phyloP scores from a whole-genome alignment of 2,329 filamentous ascomycete species.

The Aspergillus quadrilineatus region DNA sequence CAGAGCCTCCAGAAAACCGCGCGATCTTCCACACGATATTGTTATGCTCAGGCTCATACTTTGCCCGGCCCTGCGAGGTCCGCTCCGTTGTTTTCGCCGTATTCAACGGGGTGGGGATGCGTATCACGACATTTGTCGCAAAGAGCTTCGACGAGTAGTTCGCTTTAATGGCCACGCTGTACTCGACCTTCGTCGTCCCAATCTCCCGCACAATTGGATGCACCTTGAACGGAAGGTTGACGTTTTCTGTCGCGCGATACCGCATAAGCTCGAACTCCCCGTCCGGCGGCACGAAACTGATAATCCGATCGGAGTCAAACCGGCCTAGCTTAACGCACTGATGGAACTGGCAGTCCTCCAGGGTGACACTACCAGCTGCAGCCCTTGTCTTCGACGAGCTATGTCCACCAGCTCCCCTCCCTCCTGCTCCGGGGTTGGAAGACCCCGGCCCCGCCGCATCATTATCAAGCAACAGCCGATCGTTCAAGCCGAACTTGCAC shows the following conservation, averaged over 20 bases:
- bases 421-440: constrained; percentile 35
- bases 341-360: constrained; percentile 98
- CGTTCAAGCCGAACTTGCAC: constrained; percentile 98
- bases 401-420: constrained; percentile 58
- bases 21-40: constrained; percentile 99
- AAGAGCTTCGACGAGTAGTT: constrained; percentile 97
- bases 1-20: constrained; percentile 95
- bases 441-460: constrained; percentile 58
- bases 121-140: constrained; percentile 91
- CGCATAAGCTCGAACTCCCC: constrained; percentile 99
- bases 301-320: constrained; percentile 94
- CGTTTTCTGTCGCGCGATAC: constrained; percentile 96
- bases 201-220: constrained; percentile 98
- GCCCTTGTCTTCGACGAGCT: constrained; percentile 84
- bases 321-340: constrained; percentile 97
- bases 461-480: constrained; percentile 80
- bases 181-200: constrained; percentile 95
- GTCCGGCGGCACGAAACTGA: constrained; percentile 94
- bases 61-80: constrained; percentile 93
- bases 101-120: constrained; percentile 93
- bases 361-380: constrained; percentile 87
- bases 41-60: constrained; percentile 97
- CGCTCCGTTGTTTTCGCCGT: constrained; percentile 91
- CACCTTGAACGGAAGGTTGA: constrained; percentile 97
- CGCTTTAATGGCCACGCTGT: constrained; percentile 94